Evolutionary conservation across 2,329 filamentous ascomycete genomes (phyloP), one percentile per base, ranked within the genome.

Genomic region (Tolypocladium capitatum): DNA sequence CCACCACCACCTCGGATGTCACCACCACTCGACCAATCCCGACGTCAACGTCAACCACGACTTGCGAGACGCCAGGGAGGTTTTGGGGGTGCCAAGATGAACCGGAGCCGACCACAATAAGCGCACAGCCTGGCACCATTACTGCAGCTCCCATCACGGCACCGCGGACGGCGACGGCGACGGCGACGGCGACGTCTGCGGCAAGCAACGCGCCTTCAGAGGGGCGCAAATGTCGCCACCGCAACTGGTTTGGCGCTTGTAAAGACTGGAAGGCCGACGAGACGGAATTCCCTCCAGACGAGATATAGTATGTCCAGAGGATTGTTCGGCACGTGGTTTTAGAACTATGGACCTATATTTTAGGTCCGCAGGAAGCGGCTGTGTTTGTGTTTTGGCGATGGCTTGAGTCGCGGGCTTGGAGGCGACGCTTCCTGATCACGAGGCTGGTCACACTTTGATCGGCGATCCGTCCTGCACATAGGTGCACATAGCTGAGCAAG

Each of bases 71-170:
- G 2, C 77, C 76, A 1, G 76, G 78, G 4, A 60, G 67, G 42
- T 76, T 80, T 58, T 79, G 74, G 71, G 76, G 76, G 5, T 80
- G 77, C 54, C 61, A 66, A 48, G 76, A 79, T 53, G 52, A 64
- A 10, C 58, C 58, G 40, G 44, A 65, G 2, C 60, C 60, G 10
- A 57, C 60, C 18, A 57, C 53, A 43, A 55, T 36, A 20, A 48
- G 31, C n/a, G 38, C 41, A 20, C 47, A 43, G 47, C 58, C 59
- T 9, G 51, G 56, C 9, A 53, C 57, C 27, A 45, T 55, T 2
- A 57, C 62, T 3, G 59, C 59, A 11, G 51, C 57, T 1, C 59
- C 62, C 33, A 63, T 62, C 2, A 52, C 57, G n/a, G 55, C 57
- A 6, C 60, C 68, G 5, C 62, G 63, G 2, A 51, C 40, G 14